phyloP scores from a whole-genome alignment of 2,329 filamentous ascomycete genomes.

The Cordyceps militaris region DNA sequence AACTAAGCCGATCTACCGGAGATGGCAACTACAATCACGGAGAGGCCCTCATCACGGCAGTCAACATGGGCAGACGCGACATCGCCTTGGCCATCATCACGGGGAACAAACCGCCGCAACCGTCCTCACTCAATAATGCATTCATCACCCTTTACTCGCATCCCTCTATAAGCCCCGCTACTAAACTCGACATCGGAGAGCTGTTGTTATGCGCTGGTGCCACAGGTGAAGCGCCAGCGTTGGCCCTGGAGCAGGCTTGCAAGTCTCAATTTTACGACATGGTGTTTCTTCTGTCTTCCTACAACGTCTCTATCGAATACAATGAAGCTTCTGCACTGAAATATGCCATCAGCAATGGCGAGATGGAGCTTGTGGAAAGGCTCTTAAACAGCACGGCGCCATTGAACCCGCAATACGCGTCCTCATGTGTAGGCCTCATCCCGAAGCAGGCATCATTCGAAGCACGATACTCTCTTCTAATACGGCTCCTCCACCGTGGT shows the following conservation, averaged over 20 bases:
- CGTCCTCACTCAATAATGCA: conserved; percentile 41
- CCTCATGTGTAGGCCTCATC: conserved; percentile 42
- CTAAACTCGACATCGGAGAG: conserved; percentile 47
- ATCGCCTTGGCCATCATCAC: conserved; percentile 48
- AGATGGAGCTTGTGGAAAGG: conserved; percentile 39
- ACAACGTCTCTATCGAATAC: conserved; percentile 49
- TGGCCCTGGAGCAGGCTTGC: conserved; percentile 42
- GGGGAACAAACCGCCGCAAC: conserved; percentile 44
- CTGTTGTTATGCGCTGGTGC: conserved; percentile 53
- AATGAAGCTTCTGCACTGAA: conserved; percentile 25
- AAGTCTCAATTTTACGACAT: conserved; percentile 46
- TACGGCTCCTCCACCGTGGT: conserved; percentile 42
- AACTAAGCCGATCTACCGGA: conserved; percentile 44
- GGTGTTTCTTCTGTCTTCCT: conserved; percentile 44
- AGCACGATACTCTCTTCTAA: conserved; percentile 38
- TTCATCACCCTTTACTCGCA: conserved; percentile 42
- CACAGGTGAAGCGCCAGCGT: conserved; percentile 41
- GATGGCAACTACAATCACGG: conserved; percentile 46
- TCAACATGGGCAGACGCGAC: conserved; percentile 43
- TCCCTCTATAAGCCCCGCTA: conserved; percentile 38
- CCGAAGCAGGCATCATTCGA: conserved; percentile 40
- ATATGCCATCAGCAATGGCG: conserved; percentile 22
- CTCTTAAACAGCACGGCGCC: conserved; percentile 38
- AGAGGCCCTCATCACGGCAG: conserved; percentile 44
- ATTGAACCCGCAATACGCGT: conserved; percentile 39